Base-by-base conservation (phyloP, 192 early-diverging fungal species). In the Coemansia sp. region DNA sequence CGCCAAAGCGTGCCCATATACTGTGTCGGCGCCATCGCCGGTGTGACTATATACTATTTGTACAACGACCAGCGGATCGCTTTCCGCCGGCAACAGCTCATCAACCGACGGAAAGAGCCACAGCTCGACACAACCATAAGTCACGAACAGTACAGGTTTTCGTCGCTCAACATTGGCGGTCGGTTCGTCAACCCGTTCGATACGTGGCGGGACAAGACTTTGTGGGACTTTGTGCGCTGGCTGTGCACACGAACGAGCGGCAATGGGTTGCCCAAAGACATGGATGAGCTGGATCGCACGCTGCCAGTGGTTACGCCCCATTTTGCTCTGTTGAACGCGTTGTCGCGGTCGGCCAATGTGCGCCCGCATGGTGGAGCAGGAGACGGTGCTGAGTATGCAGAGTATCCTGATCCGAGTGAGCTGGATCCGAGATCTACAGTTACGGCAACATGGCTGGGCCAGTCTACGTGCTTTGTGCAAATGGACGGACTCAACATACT, bases 401-500 rank as follows among this genome's bases (percentile, higher is more conserved):
- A 52, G 1, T 64, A 55, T 25, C 60, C 67, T 17, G 56, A 34
- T 2, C 25, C 52, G n/a, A 58, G 58, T 15, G 20, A 60, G 24
- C 36, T 84, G 31, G 58, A 66, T 34, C 17, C 20, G 4, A 55
- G 58, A 26, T 21, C 21, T 4, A 54, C 56, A 7, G 31, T 79
- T 23, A 70, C 70, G 7, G 71, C 61, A 15, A 85, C 82, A 3
- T 86, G 87, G 88, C 60, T 89, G 9, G 85, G 83, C 18, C 86
- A 86, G 55, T 88, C 92, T 0, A 84, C 86, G 28, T 83, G 88
- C 23, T 70, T 92, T 61, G 77, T 92, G 21, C 86, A 87, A 58
- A 59, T 89, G 9, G 82, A 85, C 20, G 85, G 87, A 9, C 74
- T 91, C 42, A 91, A 89, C 68, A 79, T 94, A 20, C 64, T 94